phyloP scores from a whole-genome alignment of 257 asterid species.

The Solanum pennellii region DNA sequence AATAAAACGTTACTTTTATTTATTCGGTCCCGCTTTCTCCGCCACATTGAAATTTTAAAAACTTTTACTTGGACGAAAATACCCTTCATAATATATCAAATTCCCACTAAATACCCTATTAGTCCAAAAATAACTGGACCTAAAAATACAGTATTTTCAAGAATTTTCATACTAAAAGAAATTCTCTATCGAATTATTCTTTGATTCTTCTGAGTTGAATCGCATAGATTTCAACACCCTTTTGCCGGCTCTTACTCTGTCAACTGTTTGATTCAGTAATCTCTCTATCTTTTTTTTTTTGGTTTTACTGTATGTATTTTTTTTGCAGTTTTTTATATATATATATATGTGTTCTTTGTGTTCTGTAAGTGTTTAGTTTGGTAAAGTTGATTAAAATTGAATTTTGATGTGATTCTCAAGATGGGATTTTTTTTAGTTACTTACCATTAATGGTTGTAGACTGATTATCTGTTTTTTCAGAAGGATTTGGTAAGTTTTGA shows the following conservation, averaged over 20 bases:
- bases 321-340: not conserved
- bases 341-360: not conserved
- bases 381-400: not conserved
- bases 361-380: not conserved
- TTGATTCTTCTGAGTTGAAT: not conserved
- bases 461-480: not conserved
- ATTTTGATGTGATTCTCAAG: not conserved
- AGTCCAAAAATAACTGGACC: not conserved
- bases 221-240: not conserved
- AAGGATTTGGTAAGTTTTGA: slow-evolving; percentile 4
- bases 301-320: not conserved
- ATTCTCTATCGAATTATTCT: not conserved
- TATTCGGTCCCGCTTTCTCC: slow-evolving; percentile 7
- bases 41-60: slow-evolving; percentile 52
- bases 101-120: not conserved
- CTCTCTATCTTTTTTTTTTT: not conserved
- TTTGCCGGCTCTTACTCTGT: slow-evolving; percentile 9
- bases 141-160: not conserved
- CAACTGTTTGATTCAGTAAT: slow-evolving; percentile 12
- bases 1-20: slow-evolving; percentile 25
- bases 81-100: slow-evolving; percentile 15
- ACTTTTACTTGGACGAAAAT: slow-evolving; percentile 9
- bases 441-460: not conserved
- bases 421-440: not conserved
- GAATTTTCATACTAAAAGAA: not conserved